These are phyloP conservation scores for Lentithecium fluviatile DNA, from an alignment of 495 filamentous ascomycete species.

Conservation along the genomic window DNA sequence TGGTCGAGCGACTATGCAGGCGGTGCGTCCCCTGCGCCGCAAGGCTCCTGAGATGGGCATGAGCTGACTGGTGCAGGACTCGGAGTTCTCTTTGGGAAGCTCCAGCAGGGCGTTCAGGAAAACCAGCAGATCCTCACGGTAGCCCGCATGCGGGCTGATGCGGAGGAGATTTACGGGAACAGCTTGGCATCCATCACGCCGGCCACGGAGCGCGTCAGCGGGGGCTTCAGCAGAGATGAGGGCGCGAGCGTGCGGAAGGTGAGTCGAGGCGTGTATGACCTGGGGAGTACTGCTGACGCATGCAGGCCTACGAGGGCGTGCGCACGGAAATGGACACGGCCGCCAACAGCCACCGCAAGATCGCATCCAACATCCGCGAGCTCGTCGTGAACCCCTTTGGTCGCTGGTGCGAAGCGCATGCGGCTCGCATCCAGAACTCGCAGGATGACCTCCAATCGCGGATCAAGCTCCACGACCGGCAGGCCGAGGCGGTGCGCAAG, in stretches of 20 bases:
- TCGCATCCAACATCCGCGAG: slow-evolving; percentile 92
- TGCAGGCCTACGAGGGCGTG: slow-evolving; percentile 93
- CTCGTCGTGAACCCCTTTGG: slow-evolving; percentile 91
- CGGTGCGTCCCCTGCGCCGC: slow-evolving; percentile 18
- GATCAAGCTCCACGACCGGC: slow-evolving; percentile 89
- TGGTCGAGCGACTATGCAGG: slow-evolving; percentile 41
- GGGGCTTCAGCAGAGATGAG: slow-evolving; percentile 91
- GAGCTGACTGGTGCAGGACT: slow-evolving; percentile 56
- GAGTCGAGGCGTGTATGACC: slow-evolving; percentile 33
- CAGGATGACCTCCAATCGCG: slow-evolving; percentile 87
- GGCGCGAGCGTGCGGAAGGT: slow-evolving; percentile 95
- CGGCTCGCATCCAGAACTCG: slow-evolving; percentile 82
- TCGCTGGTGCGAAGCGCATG: slow-evolving; percentile 93
- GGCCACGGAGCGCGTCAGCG: slow-evolving; percentile 72
- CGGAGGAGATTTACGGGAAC: slow-evolving; percentile 84
- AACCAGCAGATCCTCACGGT: slow-evolving; percentile 91
- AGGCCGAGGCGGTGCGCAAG: slow-evolving; percentile 86
- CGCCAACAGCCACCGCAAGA: slow-evolving; percentile 86
- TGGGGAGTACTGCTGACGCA: slow-evolving; percentile 2
- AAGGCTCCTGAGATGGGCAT: background rate
- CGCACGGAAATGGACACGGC: slow-evolving; percentile 93
- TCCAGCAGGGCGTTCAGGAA: slow-evolving; percentile 92
- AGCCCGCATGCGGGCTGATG: slow-evolving; percentile 91
- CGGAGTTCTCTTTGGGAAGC: slow-evolving; percentile 92
- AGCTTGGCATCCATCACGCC: slow-evolving; percentile 80